A percentile compares a stretch with the other conserved stretches of the same genome.
These are phyloP conservation scores for Pilobolus umbonatus DNA, from an alignment of 192 early-diverging fungal species.

Conservation along the genomic window DNA sequence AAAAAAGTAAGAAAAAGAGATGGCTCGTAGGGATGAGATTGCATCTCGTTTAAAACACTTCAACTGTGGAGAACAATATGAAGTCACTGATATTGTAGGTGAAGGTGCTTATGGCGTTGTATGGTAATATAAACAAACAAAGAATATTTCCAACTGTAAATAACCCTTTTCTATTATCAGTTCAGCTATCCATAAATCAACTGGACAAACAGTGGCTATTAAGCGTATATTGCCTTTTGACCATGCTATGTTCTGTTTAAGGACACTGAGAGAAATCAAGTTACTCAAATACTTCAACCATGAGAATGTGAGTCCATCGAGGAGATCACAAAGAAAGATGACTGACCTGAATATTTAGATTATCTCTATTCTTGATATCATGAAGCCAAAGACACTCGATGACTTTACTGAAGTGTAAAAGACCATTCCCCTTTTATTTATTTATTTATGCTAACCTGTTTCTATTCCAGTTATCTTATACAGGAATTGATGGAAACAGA, in stretches of 20 bases:
- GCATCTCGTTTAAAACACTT: constrained; percentile 51
- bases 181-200: constrained; percentile 77
- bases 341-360: constrained; percentile 52
- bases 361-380: constrained; percentile 87
- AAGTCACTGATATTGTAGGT: constrained; percentile 81
- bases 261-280: constrained; percentile 82
- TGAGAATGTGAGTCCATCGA: constrained; percentile 58
- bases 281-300: constrained; percentile 81
- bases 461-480: constrained; percentile 67
- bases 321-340: neutral
- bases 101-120: constrained; percentile 94
- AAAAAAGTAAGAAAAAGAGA: neutral
- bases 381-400: constrained; percentile 71
- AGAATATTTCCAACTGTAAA: neutral
- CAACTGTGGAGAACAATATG: constrained; percentile 78
- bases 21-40: constrained; percentile 28
- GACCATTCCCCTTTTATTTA: neutral
- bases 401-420: constrained; percentile 87
- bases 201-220: constrained; percentile 83
- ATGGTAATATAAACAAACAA: constrained; percentile 54
- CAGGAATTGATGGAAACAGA: constrained; percentile 99
- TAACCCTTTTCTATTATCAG: constrained; percentile 40
- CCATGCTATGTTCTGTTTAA: constrained; percentile 78
- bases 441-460: neutral
- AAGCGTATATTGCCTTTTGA: constrained; percentile 88